These are phyloP conservation scores for Austroboletus eburneus DNA, from an alignment of 768 basidiomycete species.

Conservation along the genomic window DNA sequence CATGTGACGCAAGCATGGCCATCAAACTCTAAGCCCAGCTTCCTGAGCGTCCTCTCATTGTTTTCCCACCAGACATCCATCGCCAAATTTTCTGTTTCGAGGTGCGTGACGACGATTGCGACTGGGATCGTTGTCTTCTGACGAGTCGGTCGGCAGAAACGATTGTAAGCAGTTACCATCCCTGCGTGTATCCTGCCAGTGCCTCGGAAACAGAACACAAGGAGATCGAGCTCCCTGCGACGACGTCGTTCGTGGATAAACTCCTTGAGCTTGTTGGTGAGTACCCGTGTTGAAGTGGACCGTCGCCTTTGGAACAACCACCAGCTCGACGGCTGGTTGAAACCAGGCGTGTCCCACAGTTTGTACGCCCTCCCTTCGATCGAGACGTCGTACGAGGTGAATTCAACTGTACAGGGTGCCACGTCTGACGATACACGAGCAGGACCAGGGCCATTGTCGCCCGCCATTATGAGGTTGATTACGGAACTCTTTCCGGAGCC, in stretches of 20 bases:
- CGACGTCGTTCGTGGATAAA: constrained; percentile 32
- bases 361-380: constrained; percentile 14
- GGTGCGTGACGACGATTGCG: constrained; percentile 35
- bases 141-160: constrained; percentile 32
- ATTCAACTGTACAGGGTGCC: constrained; percentile 30
- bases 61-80: constrained; percentile 35
- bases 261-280: constrained; percentile 14
- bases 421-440: constrained; percentile 22
- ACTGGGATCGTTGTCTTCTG: constrained; percentile 30
- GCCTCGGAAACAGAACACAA: constrained; percentile 22
- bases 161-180: constrained; percentile 16
- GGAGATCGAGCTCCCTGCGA: constrained; percentile 16
- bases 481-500: constrained; percentile 39
- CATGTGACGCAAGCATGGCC: constrained; percentile 29
- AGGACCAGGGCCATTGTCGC: constrained; percentile 9
- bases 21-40: constrained; percentile 21
- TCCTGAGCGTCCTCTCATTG: constrained; percentile 18
- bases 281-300: neutral
- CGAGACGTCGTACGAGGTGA: constrained; percentile 18
- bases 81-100: constrained; percentile 28
- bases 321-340: constrained; percentile 13
- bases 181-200: constrained; percentile 10
- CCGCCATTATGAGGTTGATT: constrained; percentile 37
- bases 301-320: constrained; percentile 8
- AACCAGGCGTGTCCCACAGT: constrained; percentile 34